Evolutionary conservation across 352 stramenopile species (phyloP), one percentile per base, ranked within the genome.

Genomic region (Peronospora belbahrii): DNA sequence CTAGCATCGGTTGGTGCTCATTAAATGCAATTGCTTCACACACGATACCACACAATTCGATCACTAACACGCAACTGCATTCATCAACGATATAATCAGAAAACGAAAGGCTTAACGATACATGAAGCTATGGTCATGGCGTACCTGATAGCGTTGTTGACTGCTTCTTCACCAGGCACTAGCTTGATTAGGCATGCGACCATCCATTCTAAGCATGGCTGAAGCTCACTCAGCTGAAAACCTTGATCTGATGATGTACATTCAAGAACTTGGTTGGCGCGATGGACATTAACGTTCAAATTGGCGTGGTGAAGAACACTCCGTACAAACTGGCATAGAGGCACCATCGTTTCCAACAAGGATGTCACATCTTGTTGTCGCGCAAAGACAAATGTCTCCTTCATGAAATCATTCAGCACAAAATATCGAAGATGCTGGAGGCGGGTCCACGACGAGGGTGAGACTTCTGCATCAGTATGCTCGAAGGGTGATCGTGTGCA

Each of bases 401-500:
- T 20, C 36, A 85, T 46, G 43, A 85, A 88, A 30, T 83, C 46
- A 25, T 52, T 48, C 23, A 91, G 19, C 20, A 89, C 47, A 55
- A 89, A 89, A 28, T 31, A 18, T n/a, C 76, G 73, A 17, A 91
- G 67, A 15, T 58, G 55, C 11, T 54, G 52, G 2, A 83, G 41
- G 1, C 52, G 58, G 7, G 28, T 17, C 37, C 54, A 61, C n/a
- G 40, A 47, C 11, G 18, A n/a, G 11, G 20, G 14, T n/a, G 23
- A 18, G 14, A 44, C 25, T 17, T 37, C 13, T 42, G 19, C 24
- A 49, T 43, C 31, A 14, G 67, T 77, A 44, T 88, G 75, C 31
- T 85, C 67, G 36, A 86, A 90, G n/a, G n/a, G n/a, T 13, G 74
- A 77, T 8, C n/a, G 62, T 1, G 75, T 76, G 36, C 72, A 75